phyloP scores from a whole-genome alignment of 495 filamentous ascomycete species.

The Mytilinidion resinicola region DNA sequence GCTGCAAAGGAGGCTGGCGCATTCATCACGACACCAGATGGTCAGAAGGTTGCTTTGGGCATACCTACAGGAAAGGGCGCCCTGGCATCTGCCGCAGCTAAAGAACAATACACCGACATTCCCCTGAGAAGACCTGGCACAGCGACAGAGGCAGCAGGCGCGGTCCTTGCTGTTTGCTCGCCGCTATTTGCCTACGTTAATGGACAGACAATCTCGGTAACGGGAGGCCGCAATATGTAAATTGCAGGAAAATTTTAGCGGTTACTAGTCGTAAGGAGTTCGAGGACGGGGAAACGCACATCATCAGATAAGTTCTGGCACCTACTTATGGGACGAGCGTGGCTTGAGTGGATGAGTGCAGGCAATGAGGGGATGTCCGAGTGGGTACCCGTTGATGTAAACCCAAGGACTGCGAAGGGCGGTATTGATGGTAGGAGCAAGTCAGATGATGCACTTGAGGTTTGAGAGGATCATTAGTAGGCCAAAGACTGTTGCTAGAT shows the following conservation, averaged over 20 bases:
- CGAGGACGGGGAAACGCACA: too few relatives aligned
- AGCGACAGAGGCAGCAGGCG: conserved; percentile 70
- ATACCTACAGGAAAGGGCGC: conserved; percentile 56
- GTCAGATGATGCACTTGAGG: too few relatives aligned
- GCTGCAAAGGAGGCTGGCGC: conserved; percentile 73
- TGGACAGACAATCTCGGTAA: conserved; percentile 79
- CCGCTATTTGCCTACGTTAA: conserved; percentile 75
- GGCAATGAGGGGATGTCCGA: too few relatives aligned
- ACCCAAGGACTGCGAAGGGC: too few relatives aligned
- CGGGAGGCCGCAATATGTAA: conserved; percentile 77
- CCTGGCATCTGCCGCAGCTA: conserved; percentile 28
- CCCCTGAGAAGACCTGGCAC: conserved; percentile 68
- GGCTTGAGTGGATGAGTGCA: too few relatives aligned
- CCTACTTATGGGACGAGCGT: too few relatives aligned
- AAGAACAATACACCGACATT: conserved; percentile 54
- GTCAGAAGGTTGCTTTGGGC: conserved; percentile 68
- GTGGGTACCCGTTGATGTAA: too few relatives aligned
- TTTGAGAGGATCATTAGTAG: too few relatives aligned
- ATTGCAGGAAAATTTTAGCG: not conserved
- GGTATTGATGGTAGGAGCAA: too few relatives aligned
- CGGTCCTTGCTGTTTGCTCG: conserved; percentile 73
- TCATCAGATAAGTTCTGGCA: too few relatives aligned
- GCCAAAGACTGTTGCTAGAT: too few relatives aligned
- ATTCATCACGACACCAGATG: conserved; percentile 67
- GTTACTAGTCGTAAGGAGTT: not conserved